A percentile compares a stretch with the other conserved stretches of the same genome.
Evolutionary conservation across 768 basidiomycete genomes (phyloP).

Genomic region (Mycena indigotica): DNA sequence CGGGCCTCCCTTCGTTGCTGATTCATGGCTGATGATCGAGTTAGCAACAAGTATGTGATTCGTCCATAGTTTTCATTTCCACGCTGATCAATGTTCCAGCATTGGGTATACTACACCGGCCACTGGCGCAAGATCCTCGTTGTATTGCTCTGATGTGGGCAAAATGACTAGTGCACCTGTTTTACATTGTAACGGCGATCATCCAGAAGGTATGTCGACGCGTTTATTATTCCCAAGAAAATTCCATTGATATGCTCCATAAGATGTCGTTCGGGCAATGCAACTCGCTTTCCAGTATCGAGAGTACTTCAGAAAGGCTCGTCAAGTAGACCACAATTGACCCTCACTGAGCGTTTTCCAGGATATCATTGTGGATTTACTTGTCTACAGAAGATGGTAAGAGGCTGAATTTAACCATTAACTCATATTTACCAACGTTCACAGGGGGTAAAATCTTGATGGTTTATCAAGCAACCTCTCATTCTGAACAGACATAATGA

Average conservation of each 20-base stretch:
- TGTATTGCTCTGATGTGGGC: constrained; percentile 86
- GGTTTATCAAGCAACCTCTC: not conserved
- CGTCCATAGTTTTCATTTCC: too few species aligned
- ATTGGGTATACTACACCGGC: constrained; percentile 94
- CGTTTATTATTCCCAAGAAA: not conserved
- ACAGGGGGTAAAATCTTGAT: constrained; percentile 42
- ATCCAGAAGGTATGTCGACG: constrained; percentile 68
- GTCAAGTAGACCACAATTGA: not conserved
- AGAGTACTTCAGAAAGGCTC: constrained; percentile 79
- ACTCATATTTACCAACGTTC: not conserved
- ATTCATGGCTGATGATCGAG: not conserved
- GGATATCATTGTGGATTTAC: constrained; percentile 86
- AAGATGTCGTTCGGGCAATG: constrained; percentile 83
- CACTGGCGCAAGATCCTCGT: constrained; percentile 76
- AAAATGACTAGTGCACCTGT: constrained; percentile 92
- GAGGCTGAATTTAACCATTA: not conserved
- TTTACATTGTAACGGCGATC: constrained; percentile 89
- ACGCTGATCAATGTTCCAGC: too few species aligned
- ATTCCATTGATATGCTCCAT: not conserved
- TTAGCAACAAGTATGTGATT: constrained; percentile 61
- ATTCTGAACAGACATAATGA: constrained; percentile 74
- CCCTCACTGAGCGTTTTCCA: constrained; percentile 23
- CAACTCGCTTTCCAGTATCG: constrained; percentile 88
- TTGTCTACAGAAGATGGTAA: constrained; percentile 85
- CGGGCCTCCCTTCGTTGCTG: not conserved